phyloP scores from a whole-genome alignment of 1,284 basidiomycete species.

The Ceratobasidium sp. region DNA sequence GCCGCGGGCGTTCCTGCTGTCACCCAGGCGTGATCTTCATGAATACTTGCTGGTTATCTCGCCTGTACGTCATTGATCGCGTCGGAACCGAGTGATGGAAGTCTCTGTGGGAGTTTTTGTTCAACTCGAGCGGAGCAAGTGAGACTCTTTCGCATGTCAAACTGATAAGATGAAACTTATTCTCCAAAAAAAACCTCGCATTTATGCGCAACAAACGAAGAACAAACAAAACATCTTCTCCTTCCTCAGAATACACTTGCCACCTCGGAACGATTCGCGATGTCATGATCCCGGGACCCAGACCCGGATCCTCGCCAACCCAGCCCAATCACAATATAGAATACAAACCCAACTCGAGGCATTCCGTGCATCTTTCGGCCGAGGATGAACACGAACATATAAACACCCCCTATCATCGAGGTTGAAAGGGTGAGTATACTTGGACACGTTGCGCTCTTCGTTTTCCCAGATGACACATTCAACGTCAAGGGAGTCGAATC shows the following conservation, averaged over 20 bases:
- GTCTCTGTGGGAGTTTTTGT: conserved; percentile 16
- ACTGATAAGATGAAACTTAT: too few species aligned
- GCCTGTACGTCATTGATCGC: conserved; percentile 11
- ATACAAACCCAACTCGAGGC: not conserved
- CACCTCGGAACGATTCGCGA: not conserved
- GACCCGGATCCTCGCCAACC: not conserved
- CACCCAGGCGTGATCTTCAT: not conserved
- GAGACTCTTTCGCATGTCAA: not conserved
- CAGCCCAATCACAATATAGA: too few species aligned
- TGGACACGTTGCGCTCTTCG: conserved; percentile 7
- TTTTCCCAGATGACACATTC: not conserved
- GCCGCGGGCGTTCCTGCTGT: too few species aligned
- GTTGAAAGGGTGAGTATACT: not conserved
- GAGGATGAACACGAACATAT: not conserved
- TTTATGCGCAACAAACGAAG: not conserved
- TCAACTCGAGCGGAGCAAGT: not conserved
- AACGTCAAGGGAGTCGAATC: too few species aligned
- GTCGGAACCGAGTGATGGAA: not conserved
- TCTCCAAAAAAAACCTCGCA: too few species aligned
- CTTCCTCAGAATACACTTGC: not conserved
- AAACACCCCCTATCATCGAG: conserved; percentile 9
- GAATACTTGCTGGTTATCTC: not conserved
- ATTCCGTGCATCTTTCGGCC: not conserved
- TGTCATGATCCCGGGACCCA: not conserved
- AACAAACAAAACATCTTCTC: too few species aligned